Evolutionary conservation across 1,284 basidiomycete species (phyloP).

Genomic region (Golubevia sp.): DNA sequence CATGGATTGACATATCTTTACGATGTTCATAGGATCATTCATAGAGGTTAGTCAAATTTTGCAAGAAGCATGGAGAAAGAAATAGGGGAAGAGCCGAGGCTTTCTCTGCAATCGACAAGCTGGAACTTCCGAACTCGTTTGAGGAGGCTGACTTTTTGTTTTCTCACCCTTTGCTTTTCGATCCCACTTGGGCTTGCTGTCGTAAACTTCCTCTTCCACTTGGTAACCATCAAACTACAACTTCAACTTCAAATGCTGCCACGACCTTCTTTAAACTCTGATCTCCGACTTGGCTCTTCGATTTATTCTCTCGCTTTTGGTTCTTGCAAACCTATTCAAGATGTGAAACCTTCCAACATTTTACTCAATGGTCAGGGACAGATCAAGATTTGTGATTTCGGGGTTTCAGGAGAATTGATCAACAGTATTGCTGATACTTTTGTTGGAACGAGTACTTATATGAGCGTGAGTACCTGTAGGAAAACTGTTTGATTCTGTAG

Average conservation of each 20-base stretch:
- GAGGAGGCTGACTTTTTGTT: no score
- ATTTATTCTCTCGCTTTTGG: neutral
- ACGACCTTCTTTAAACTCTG: no score
- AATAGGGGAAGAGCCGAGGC: no score
- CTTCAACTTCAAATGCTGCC: no score
- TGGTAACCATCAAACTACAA: neutral
- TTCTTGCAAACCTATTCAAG: constrained; percentile 63
- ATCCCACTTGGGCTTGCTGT: neutral
- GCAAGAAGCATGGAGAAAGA: no score
- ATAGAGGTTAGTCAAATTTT: constrained; percentile 74
- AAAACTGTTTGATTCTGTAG: no score
- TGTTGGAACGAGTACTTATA: constrained; percentile 97
- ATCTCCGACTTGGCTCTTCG: no score
- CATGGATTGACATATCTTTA: constrained; percentile 97
- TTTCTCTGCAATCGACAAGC: no score
- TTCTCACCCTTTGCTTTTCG: neutral
- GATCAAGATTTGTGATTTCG: constrained; percentile 99
- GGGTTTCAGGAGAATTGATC: constrained; percentile 96
- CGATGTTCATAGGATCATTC: constrained; percentile 98
- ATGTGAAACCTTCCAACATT: constrained; percentile 99
- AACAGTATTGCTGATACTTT: constrained; percentile 99
- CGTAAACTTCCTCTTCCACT: neutral
- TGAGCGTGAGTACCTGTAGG: constrained; percentile 81
- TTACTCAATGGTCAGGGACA: constrained; percentile 89
- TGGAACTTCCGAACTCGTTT: no score